Conservation (phyloP, 129 eudicot species). For the Ambrosia artemisiifolia region DNA sequence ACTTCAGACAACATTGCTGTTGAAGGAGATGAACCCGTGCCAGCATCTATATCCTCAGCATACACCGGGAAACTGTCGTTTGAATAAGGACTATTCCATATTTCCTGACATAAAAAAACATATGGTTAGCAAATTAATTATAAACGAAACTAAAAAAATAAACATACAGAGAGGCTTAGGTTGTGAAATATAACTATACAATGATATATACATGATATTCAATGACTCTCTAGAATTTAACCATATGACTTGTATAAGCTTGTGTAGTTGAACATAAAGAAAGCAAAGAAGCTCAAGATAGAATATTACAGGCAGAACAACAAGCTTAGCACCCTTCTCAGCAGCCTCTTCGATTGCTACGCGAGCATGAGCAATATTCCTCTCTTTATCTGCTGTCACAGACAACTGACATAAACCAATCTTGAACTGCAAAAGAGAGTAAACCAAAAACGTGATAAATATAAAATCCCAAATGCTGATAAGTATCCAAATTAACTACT, state of each 20-base stretch:
- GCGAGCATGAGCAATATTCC: slow-evolving; percentile 73
- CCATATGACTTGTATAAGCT: neutral
- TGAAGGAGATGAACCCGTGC: slow-evolving; percentile 78
- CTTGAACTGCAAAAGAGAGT: slow-evolving; percentile 57
- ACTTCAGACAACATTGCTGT: slow-evolving; percentile 90
- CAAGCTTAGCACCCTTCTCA: slow-evolving; percentile 86
- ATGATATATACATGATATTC: neutral
- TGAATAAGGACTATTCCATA: slow-evolving; percentile 96
- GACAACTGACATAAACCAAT: slow-evolving; percentile 83
- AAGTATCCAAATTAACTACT: slow-evolving; percentile 2
- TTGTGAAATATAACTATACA: neutral
- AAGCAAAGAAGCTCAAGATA: slow-evolving; percentile 5
- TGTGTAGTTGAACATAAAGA: neutral
- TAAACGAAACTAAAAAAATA: neutral
- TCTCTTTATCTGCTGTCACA: slow-evolving; percentile 84
- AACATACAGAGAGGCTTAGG: neutral
- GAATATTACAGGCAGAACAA: slow-evolving; percentile 68
- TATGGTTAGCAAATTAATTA: neutral
- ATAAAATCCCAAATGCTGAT: neutral
- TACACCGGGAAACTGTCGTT: slow-evolving; percentile 88
- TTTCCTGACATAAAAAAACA: slow-evolving; percentile 57
- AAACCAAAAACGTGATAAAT: neutral
- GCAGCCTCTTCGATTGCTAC: slow-evolving; percentile 78
- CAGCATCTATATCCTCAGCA: slow-evolving; percentile 95
- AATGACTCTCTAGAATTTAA: neutral